Base-by-base conservation (phyloP, 345 rosid species). In the Lepidium sativum region DNA sequence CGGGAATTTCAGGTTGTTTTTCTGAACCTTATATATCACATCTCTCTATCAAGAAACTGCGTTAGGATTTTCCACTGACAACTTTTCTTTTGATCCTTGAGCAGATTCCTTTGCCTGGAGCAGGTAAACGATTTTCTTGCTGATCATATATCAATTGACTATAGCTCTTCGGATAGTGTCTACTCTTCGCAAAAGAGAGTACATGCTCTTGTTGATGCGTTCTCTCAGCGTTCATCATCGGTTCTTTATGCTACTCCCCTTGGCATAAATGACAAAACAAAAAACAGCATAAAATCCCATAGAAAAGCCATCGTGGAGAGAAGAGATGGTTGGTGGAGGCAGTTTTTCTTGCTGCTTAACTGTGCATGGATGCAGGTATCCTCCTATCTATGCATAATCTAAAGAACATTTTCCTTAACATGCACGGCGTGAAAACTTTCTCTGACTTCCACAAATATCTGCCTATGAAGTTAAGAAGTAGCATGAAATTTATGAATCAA, bases 321-420 rank as follows among this genome's bases (percentile, higher is more conserved):
- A 67, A 87, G 84, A 80, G 77, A 82, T 57, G 78, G 74, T 52
- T 89, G 91, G 94, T 86, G 96, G 97, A 86, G 84, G 75, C 94
- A 87, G 79, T 92, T 89, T 69, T 66, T 77, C 78, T 81, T 92
- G 83, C 87, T 92, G 15, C 86, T 89, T 52, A 89, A 67, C 73
- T 96, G 97, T 54, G 98, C 97, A 64, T 92, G 97, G 97, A 80
- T 86, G 96, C 98, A 92, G 82, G 97, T 92, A 70, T 25, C 71
- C 40, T 63, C 16, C 21, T 14, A 50, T 31, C 16, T 13, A 43
- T 11, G 49, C 57, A 52, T 52, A 10, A 58, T 58, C 40, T 64
- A 13, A 56, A 51, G 54, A 54, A 35, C 4, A 23, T 21, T 69
- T 6, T 69, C 17, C 12, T 7, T 41, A 15, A 69, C 37, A 34